Evolutionary conservation across 352 stramenopile species (phyloP).

Genomic region (Pythium brachiatum): DNA sequence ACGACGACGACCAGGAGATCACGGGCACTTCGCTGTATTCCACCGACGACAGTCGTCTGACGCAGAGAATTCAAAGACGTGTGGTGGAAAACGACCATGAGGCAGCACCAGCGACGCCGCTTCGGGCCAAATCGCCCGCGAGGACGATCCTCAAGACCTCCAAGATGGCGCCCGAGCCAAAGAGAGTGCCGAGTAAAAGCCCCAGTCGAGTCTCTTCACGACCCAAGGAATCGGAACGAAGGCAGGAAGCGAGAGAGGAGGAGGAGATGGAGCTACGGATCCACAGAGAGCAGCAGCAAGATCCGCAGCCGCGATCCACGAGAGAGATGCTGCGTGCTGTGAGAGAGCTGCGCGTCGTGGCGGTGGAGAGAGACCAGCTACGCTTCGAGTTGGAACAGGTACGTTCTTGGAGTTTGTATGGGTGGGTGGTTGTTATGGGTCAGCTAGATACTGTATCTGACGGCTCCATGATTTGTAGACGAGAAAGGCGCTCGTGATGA

Average conservation of each 20-base stretch:
- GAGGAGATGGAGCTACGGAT: conserved; percentile 13
- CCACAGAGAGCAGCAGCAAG: conserved; percentile 20
- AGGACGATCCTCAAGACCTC: conserved; percentile 23
- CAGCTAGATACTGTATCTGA: too few species aligned
- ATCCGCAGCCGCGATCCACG: conserved; percentile 11
- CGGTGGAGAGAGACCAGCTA: conserved; percentile 73
- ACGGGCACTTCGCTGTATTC: conserved; percentile 8
- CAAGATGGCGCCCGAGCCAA: background rate
- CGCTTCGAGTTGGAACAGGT: conserved; percentile 74
- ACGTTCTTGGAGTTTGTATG: background rate
- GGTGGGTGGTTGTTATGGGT: background rate
- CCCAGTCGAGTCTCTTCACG: background rate
- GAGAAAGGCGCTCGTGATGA: conserved; percentile 35
- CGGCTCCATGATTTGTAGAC: conserved; percentile 24
- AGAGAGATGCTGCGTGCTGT: conserved; percentile 28
- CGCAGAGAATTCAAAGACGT: background rate
- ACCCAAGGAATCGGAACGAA: background rate
- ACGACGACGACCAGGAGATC: background rate
- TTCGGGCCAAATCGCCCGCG: conserved; percentile 18
- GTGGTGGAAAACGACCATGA: background rate
- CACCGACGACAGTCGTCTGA: background rate
- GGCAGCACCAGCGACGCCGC: background rate
- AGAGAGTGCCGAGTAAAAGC: background rate
- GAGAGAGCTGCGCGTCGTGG: conserved; percentile 62
- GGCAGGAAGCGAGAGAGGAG: background rate